phyloP scores from a whole-genome alignment of 257 asterid genomes.

The Forsythia viridissima region DNA sequence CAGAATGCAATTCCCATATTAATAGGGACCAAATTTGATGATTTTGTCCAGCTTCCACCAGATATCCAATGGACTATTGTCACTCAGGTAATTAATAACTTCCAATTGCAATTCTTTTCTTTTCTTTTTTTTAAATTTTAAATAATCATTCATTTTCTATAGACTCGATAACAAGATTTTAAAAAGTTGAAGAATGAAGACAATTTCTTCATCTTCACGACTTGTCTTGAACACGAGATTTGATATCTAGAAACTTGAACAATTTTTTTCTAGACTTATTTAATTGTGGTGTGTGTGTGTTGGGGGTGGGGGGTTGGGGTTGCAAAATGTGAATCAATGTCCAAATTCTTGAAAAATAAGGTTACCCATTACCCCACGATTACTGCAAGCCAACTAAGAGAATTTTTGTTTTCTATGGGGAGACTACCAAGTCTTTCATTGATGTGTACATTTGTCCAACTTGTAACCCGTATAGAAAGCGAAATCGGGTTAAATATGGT shows the following conservation, averaged over 20 bases:
- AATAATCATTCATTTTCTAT: too few species aligned
- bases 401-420: neutral
- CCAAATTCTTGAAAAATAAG: neutral
- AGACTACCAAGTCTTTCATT: neutral
- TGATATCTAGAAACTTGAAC: neutral
- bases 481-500: neutral
- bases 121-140: too few species aligned
- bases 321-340: neutral
- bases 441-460: neutral
- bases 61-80: constrained; percentile 73
- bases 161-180: neutral
- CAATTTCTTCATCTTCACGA: neutral
- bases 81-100: constrained; percentile 51
- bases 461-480: neutral
- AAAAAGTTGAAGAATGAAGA: too few species aligned
- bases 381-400: neutral
- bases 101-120: too few species aligned
- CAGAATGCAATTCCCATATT: constrained; percentile 86
- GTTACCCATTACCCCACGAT: neutral
- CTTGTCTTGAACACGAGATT: neutral
- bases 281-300: too few species aligned
- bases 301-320: neutral
- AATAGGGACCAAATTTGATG: constrained; percentile 81
- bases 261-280: too few species aligned
- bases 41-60: constrained; percentile 73